Evolutionary conservation across 1,284 basidiomycete species (phyloP), one percentile per base, ranked within the genome.

Genomic region (Chalciporus sp.): DNA sequence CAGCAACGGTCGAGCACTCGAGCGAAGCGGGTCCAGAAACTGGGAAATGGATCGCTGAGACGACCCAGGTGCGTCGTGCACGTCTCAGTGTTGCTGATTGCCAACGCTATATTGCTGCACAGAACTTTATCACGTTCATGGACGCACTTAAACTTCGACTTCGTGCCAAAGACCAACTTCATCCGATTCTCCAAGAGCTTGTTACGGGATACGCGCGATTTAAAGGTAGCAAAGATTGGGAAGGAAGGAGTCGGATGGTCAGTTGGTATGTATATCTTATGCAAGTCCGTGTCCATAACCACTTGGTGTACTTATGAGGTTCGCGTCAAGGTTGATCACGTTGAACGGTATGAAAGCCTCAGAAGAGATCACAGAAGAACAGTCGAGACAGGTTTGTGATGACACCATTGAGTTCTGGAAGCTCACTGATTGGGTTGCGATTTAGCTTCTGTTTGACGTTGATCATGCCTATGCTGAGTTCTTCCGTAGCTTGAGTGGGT

Each of bases 101-200:
- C 16, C 33, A 7, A 19, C 42, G 35, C 49, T 23, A 27, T 50
- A 17, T 42, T 9, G 45, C 9, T 50, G 2, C 10, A 16, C 14
- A 96, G 92, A 91, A 86, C 67, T 99, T 98, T 63, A 99, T 99
- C 65, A 98, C 96, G 0, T 95, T 99, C 62, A 98, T 98, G 93
- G 96, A 99, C 65, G 96, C 95, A 1, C 80, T 98, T 46, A 96
- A 96, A 69, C 80, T 98, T 55, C 88, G 91, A 40, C 76, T 98
- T 66, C 83, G 93, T 31, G 95, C 97, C 3, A 99, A 99, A 70
- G 97, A 99, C 69, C 95, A 98, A 68, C 77, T 99, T 9, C 96
- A 98, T 70, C 95, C 95, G 0, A 86, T 98, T 58, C 71, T 99
- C 43, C 94, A 96, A 62, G 95, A 98, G 60, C 84, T 99, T 8